Conservation (phyloP, 2,329 filamentous ascomycete species). For the Calonectria pauciramosa region DNA sequence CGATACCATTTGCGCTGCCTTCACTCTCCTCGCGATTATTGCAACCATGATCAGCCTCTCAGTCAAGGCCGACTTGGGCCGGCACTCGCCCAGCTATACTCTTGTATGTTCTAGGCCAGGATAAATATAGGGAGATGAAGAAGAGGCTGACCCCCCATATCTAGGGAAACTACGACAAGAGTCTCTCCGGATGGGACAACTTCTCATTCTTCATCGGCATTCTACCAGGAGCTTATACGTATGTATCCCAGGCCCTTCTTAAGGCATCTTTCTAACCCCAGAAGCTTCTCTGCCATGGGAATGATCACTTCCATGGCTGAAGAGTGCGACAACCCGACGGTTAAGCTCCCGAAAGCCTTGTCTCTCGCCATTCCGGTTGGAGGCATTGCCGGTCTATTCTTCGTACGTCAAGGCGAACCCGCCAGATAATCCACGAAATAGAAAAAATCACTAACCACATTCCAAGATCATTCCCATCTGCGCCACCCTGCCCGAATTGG, state of each 20-base stretch:
- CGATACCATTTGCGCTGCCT: conserved; percentile 79
- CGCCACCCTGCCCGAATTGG: conserved; percentile 79
- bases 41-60: conserved; percentile 79
- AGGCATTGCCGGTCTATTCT: conserved; percentile 71
- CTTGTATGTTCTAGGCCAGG: conserved; percentile 29
- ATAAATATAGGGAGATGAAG: accelerated
- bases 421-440: conserved; percentile 52
- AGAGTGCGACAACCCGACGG: conserved; percentile 70
- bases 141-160: neutral
- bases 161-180: conserved; percentile 77
- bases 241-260: neutral
- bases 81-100: conserved; percentile 63
- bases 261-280: neutral
- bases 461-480: conserved; percentile 40
- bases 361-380: conserved; percentile 75
- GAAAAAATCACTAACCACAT: neutral
- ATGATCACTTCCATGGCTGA: conserved; percentile 68
- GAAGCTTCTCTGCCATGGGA: conserved; percentile 60
- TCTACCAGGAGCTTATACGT: conserved; percentile 58
- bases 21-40: conserved; percentile 77
- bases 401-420: conserved; percentile 57
- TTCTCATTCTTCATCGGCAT: conserved; percentile 70
- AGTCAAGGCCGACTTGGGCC: conserved; percentile 71
- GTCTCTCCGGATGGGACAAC: conserved; percentile 76
- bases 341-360: conserved; percentile 76